Conservation (phyloP, 1,284 basidiomycete species). For the Thecaphora frezii region DNA sequence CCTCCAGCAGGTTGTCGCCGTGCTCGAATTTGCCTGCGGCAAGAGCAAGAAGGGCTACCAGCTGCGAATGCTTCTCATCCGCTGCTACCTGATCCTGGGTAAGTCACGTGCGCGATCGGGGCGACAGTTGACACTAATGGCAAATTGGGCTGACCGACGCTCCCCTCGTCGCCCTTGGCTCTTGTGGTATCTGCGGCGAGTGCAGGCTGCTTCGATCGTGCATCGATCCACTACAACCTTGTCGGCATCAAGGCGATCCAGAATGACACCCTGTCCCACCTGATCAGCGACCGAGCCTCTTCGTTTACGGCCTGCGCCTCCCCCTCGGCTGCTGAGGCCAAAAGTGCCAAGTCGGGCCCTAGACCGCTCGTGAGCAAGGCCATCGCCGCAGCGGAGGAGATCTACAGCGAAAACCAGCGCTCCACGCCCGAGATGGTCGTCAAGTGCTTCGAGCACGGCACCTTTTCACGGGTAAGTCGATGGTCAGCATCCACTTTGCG, state of each 20-base stretch:
- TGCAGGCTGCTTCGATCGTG: conserved; percentile 26
- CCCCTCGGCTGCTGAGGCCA: neutral
- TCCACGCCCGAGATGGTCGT: conserved; percentile 38
- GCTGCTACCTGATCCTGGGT: conserved; percentile 23
- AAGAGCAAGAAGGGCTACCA: conserved; percentile 43
- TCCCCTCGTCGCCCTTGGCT: no score
- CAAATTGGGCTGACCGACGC: no score
- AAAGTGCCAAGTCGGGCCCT: neutral
- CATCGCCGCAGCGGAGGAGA: conserved; percentile 17
- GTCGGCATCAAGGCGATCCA: conserved; percentile 39
- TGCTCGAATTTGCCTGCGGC: conserved; percentile 28
- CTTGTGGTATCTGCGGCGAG: no score
- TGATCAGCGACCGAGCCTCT: conserved; percentile 19
- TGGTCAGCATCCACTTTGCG: no score
- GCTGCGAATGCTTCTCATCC: conserved; percentile 39
- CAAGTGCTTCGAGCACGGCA: conserved; percentile 42
- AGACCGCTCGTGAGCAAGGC: conserved; percentile 10
- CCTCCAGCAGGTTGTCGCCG: conserved; percentile 13
- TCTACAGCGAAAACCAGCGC: conserved; percentile 33
- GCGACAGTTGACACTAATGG: no score
- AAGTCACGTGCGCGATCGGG: neutral
- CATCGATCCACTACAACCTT: conserved; percentile 23
- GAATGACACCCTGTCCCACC: conserved; percentile 34
- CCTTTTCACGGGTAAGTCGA: conserved; percentile 30
- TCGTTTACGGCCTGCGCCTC: neutral